Base-by-base conservation (phyloP, 192 early-diverging fungal genomes). In the Obelidium mucronatum region DNA sequence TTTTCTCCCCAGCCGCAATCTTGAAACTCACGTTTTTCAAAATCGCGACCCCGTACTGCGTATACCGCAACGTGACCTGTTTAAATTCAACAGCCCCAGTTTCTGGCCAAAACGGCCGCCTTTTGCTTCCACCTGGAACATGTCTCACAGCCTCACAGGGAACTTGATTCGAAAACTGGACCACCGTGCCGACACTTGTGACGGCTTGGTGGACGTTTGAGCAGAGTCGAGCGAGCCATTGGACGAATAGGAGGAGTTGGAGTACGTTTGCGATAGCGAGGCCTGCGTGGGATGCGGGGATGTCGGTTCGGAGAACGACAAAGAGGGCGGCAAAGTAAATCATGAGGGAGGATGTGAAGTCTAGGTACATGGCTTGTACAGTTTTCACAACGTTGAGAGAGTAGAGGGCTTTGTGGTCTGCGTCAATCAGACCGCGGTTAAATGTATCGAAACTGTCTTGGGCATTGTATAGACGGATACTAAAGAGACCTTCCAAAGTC, bases 21-120 rank as follows among this genome's bases (percentile, higher is more conserved):
- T 78, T 40, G 58, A 97, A 91, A 17, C 89, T 89, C 13, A 99
- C 79, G 58, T 89, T 80, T 56, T 93, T 92, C 19, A 98, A 87
- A 11, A 96, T 93, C 33, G 79, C 73, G 8, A 91, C 89, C 8
- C 89, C 90, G 65, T 84, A 86, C 52, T 66, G 67, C 35, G 91
- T 88, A 73, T 94, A 93, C 28, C 89, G 82, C 2, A 94, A 68
- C n/a, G 82, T 84, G 2, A 94, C 87, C 42, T 87, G 69, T 75
- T 88, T 87, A 80, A 94, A 92, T 72, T 88, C 82, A 60, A 79
- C 74, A 59, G 87, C 84, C 34, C 90, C 85, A 53, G 59, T 56
- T 67, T 81, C 75, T 24, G 83, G 81, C 86, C 89, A 86, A 36
- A 84, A 79, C 35, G 62, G 59, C 40, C 85, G 81, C n/a, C n/a